Evolutionary conservation across 2,329 filamentous ascomycete genomes (phyloP).

Genomic region (Fusarium caatingaense): DNA sequence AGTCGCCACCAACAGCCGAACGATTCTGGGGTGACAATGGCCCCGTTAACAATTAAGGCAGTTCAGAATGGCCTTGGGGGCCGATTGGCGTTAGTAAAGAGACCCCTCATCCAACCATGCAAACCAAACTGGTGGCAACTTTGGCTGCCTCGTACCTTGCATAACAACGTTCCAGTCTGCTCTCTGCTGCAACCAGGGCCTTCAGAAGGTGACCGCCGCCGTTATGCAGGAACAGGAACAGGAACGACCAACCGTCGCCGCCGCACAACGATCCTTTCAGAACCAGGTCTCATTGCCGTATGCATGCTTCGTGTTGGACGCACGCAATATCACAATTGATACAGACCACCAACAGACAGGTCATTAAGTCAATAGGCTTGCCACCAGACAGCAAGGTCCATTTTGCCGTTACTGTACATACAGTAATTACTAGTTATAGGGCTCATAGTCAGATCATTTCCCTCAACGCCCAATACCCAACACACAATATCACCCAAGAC

Average conservation of each 20-base stretch:
- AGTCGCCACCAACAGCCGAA: conserved; percentile 29
- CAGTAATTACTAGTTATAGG: background rate
- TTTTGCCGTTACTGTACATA: background rate
- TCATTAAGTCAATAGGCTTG: background rate
- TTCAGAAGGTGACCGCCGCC: conserved; percentile 36
- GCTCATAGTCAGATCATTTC: conserved; percentile 14
- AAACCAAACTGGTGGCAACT: conserved; percentile 26
- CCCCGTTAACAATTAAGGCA: conserved; percentile 30
- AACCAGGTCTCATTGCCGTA: conserved; percentile 2
- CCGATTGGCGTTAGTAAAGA: conserved; percentile 30
- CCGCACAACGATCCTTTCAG: conserved; percentile 6
- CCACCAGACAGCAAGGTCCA: background rate
- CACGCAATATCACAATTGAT: conserved; percentile 18
- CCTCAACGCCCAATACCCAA: background rate
- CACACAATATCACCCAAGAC: conserved; percentile 9
- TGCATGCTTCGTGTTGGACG: conserved; percentile 13
- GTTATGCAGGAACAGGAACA: conserved; percentile 49
- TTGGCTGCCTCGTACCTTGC: conserved; percentile 44
- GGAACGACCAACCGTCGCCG: conserved; percentile 42
- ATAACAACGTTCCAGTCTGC: conserved; percentile 37
- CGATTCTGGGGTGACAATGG: conserved; percentile 26
- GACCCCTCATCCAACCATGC: conserved; percentile 25
- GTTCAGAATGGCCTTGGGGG: conserved; percentile 28
- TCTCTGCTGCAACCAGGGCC: conserved; percentile 37
- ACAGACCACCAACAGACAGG: background rate